Percentiles rank a stretch among this genome's conserved stretches.
Conservation (phyloP, 192 early-diverging fungal species). For the Pilaira anomala region DNA sequence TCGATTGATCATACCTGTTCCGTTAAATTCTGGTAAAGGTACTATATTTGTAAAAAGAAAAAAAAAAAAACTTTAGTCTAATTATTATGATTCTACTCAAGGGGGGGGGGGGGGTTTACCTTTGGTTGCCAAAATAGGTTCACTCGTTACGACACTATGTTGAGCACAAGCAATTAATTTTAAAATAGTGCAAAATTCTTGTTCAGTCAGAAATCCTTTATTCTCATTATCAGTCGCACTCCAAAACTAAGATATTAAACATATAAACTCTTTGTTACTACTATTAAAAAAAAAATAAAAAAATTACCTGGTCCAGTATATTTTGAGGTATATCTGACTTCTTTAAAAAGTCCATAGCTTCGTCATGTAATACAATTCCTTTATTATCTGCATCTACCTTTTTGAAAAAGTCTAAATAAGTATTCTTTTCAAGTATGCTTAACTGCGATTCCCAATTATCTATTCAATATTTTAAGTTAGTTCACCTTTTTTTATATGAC, state of each 20-base stretch:
- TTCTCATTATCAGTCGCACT: conserved; percentile 71
- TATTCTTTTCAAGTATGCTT: conserved; percentile 53
- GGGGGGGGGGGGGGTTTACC: conserved; percentile 11
- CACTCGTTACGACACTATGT: conserved; percentile 48
- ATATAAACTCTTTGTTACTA: not conserved
- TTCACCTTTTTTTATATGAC: too few species aligned
- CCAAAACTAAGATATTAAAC: conserved; percentile 81
- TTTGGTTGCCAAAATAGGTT: conserved; percentile 30
- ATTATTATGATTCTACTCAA: too few species aligned
- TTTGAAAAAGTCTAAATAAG: conserved; percentile 59
- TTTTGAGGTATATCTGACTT: conserved; percentile 59
- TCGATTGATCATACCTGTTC: too few species aligned
- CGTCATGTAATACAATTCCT: conserved; percentile 61
- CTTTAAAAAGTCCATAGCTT: conserved; percentile 68
- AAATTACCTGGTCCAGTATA: conserved; percentile 53
- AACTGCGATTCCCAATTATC: conserved; percentile 34
- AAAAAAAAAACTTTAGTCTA: not conserved
- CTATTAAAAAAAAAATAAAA: conserved; percentile 10
- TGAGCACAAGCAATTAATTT: conserved; percentile 91
- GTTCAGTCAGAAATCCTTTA: conserved; percentile 73
- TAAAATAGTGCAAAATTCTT: conserved; percentile 76
- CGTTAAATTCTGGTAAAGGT: conserved; percentile 36
- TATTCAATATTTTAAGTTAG: too few species aligned
- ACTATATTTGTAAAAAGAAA: conserved; percentile 14
- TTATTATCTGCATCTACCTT: conserved; percentile 62